Evolutionary conservation across 2,329 filamentous ascomycete species (phyloP), one percentile per base, ranked within the genome.

Genomic region (Exophiala alcalophila): DNA sequence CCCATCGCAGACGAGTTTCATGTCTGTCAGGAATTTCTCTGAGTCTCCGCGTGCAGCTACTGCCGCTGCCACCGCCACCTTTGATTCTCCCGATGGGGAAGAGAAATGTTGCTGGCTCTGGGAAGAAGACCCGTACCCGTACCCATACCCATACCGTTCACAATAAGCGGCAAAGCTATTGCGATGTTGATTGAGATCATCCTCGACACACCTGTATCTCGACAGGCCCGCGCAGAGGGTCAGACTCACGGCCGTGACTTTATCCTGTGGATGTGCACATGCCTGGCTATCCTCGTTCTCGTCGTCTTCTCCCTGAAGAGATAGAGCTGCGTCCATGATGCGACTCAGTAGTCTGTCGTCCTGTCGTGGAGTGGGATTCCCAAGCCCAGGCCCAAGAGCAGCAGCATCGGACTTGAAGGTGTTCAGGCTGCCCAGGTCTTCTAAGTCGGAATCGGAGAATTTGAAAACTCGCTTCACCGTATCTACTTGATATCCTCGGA

Each of bases 141-240:
- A n/a, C n/a, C n/a, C n/a, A n/a, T n/a, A n/a, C n/a, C n/a, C n/a
- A n/a, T n/a, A n/a, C n/a, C n/a, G n/a, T n/a, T n/a, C 6, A 25
- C 25, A 32, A 14, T n/a, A 40, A 9, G 28, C 37, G 11, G 36
- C 43, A 29, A 46, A 41, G 29, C 29, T 27, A 9, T 32, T 23
- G 15, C 25, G 15, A 14, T 40, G 43, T 19, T 32, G 28, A 10
- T 28, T 12, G 10, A 40, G 28, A 6, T 40, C n/a, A 12, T 39
- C 20, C 11, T 46, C 29, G 9, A 37, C 43, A 19, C 43, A 31
- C 25, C 29, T 12, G 11, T 41, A 46, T 6, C 32, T 41, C 11
- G 28, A 34, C 15, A 46, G 24, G 7, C 37, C 43, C 2, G 36
- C 31, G 16, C 43, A 41, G 10, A 41, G 23, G 8, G 43, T 41